Evolutionary conservation across 2,329 filamentous ascomycete species (phyloP).

Genomic region (Colletotrichum spaethianum): DNA sequence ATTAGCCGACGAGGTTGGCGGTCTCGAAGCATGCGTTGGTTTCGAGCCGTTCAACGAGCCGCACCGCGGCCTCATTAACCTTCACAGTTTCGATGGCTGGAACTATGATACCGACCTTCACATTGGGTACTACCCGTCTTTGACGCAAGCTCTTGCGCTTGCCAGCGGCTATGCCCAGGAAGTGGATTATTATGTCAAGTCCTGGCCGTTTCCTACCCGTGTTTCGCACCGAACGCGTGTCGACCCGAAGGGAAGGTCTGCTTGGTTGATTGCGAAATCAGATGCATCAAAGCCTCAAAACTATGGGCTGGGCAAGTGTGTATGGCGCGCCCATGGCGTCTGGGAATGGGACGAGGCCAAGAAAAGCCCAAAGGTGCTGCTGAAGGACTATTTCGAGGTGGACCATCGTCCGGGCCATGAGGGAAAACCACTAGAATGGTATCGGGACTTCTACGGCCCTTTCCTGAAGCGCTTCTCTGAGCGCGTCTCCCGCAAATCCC

Average conservation of each 20-base stretch:
- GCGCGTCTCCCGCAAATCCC: slow-evolving; percentile 50
- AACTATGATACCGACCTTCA: slow-evolving; percentile 60
- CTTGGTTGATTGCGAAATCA: slow-evolving; percentile 47
- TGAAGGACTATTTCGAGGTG: slow-evolving; percentile 53
- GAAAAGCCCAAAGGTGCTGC: slow-evolving; percentile 46
- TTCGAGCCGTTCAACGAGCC: slow-evolving; percentile 61
- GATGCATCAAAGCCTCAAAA: slow-evolving; percentile 39
- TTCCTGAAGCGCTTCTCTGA: slow-evolving; percentile 55
- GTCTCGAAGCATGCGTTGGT: slow-evolving; percentile 54
- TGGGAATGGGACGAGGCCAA: slow-evolving; percentile 53
- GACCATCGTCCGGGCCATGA: slow-evolving; percentile 55
- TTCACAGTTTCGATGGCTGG: slow-evolving; percentile 56
- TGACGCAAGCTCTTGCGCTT: slow-evolving; percentile 56
- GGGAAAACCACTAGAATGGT: slow-evolving; percentile 56
- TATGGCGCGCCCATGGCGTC: slow-evolving; percentile 58
- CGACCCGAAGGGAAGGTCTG: slow-evolving; percentile 55
- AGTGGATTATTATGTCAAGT: slow-evolving; percentile 56
- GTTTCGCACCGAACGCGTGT: slow-evolving; percentile 52
- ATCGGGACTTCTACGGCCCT: slow-evolving; percentile 58
- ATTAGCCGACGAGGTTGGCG: slow-evolving; percentile 50
- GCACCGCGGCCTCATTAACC: slow-evolving; percentile 57
- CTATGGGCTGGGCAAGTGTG: slow-evolving; percentile 51
- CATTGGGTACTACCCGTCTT: slow-evolving; percentile 56
- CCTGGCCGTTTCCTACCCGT: slow-evolving; percentile 58
- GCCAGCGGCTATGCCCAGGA: slow-evolving; percentile 56